Conservation (phyloP, 352 stramenopile genomes). For the Phytopythium kandeliae region DNA sequence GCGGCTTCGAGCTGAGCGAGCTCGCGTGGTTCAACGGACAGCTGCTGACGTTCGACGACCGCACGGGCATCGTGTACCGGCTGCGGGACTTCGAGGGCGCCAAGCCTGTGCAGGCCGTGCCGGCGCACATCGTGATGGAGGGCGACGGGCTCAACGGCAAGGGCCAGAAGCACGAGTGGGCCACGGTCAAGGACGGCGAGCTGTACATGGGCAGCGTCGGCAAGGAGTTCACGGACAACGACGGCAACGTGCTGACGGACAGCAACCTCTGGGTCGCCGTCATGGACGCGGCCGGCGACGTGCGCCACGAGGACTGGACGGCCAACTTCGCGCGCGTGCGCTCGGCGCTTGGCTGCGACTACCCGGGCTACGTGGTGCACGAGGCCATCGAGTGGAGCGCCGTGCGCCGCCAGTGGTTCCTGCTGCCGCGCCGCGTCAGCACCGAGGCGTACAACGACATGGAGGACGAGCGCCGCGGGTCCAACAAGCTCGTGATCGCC, state of each 20-base stretch:
- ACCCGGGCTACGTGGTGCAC: slow-evolving; percentile 96
- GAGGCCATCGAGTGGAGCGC: slow-evolving; percentile 97
- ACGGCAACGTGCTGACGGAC: slow-evolving; percentile 91
- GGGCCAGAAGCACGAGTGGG: slow-evolving; percentile 99
- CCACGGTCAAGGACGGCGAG: slow-evolving; percentile 97
- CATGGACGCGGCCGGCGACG: slow-evolving; percentile 78
- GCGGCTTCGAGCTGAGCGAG: slow-evolving; percentile 95
- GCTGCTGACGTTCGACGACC: slow-evolving; percentile 97
- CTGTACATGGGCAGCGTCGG: slow-evolving; percentile 96
- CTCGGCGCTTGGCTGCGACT: slow-evolving; percentile 82
- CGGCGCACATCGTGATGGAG: slow-evolving; percentile 96
- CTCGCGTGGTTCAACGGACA: slow-evolving; percentile 84
- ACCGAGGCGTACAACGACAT: slow-evolving; percentile 94
- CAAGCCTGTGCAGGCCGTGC: slow-evolving; percentile 84
- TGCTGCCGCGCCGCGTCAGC: slow-evolving; percentile 95
- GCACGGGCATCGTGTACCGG: slow-evolving; percentile 97
- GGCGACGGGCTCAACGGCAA: slow-evolving; percentile 95
- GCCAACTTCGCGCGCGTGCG: slow-evolving; percentile 92
- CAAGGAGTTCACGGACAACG: slow-evolving; percentile 92
- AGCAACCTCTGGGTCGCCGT: slow-evolving; percentile 97
- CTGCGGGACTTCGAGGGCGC: slow-evolving; percentile 85
- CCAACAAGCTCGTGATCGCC: slow-evolving; percentile 87
- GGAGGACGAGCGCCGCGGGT: slow-evolving; percentile 91
- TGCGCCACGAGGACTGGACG: slow-evolving; percentile 93
- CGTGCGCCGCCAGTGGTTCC: slow-evolving; percentile 95